Evolutionary conservation across 1,284 basidiomycete genomes (phyloP).

Genomic region (Rhodofomes roseus): DNA sequence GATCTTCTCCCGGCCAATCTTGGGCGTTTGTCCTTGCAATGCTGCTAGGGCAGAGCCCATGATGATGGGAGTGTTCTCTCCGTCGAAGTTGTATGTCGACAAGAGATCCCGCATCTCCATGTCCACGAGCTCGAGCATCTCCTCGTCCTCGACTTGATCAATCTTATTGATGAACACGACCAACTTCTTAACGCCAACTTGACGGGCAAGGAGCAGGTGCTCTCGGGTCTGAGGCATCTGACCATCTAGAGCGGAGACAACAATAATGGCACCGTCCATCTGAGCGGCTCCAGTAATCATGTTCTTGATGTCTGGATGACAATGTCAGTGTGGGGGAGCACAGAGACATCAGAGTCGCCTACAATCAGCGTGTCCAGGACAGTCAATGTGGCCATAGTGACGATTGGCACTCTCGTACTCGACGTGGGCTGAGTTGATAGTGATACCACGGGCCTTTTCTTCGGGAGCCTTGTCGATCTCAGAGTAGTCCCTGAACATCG

Average conservation of each 20-base stretch:
- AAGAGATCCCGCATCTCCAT: constrained; percentile 99
- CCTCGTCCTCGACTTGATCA: constrained; percentile 93
- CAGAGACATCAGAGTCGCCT: constrained; percentile 23
- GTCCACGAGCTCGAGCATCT: constrained; percentile 99
- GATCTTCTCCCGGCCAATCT: constrained; percentile 84
- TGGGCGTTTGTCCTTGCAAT: constrained; percentile 79
- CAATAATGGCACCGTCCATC: constrained; percentile 97
- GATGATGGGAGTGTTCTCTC: constrained; percentile 95
- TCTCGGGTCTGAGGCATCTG: constrained; percentile 99
- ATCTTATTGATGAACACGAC: constrained; percentile 99
- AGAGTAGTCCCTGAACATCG: constrained; percentile 96
- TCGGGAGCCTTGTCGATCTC: constrained; percentile 99
- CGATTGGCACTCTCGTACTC: constrained; percentile 93
- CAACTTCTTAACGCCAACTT: constrained; percentile 97
- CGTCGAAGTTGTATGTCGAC: constrained; percentile 90
- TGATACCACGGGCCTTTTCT: constrained; percentile 99
- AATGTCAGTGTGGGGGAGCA: not conserved
- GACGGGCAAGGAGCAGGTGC: constrained; percentile 95
- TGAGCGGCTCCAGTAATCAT: constrained; percentile 99
- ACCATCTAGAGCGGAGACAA: constrained; percentile 98
- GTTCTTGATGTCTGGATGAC: constrained; percentile 82
- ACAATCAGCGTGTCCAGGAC: constrained; percentile 94
- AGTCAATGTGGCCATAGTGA: constrained; percentile 99
- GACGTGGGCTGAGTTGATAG: constrained; percentile 93
- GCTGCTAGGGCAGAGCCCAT: constrained; percentile 97